phyloP scores from a whole-genome alignment of 305 asterid genomes.

The Fraxinus latifolia region DNA sequence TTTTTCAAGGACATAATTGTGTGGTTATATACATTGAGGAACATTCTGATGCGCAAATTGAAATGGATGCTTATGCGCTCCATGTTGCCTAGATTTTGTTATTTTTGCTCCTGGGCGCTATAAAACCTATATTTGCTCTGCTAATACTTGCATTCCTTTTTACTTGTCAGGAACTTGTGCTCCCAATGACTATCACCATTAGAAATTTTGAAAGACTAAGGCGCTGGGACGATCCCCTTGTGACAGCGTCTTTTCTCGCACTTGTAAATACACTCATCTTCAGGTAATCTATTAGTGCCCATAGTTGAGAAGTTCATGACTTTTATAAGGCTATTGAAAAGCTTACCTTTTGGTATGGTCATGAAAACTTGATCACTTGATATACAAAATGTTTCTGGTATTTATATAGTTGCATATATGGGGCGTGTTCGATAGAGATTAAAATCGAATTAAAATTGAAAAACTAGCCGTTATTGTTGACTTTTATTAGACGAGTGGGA shows the following conservation, averaged over 20 bases:
- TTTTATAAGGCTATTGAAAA: background rate
- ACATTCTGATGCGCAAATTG: background rate
- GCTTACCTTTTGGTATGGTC: background rate
- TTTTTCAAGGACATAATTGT: background rate
- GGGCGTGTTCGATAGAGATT: too few relatives aligned
- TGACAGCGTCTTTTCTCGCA: slow-evolving; percentile 78
- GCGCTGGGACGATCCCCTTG: slow-evolving; percentile 86
- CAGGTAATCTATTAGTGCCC: slow-evolving; percentile 47
- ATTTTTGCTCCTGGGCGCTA: background rate
- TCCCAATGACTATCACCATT: slow-evolving; percentile 64
- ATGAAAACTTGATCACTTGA: background rate
- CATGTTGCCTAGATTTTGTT: background rate
- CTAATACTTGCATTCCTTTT: slow-evolving; percentile 4
- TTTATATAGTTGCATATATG: background rate
- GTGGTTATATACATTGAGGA: background rate
- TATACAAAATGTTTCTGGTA: background rate
- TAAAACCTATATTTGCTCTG: background rate
- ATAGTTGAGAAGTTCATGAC: background rate
- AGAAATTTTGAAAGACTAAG: slow-evolving; percentile 66
- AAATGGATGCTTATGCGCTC: background rate
- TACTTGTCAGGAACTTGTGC: slow-evolving; percentile 58
- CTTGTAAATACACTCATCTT: slow-evolving; percentile 61
- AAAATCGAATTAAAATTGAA: too few relatives aligned
- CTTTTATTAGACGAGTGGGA: too few relatives aligned
- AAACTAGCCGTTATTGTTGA: too few relatives aligned